These are phyloP conservation scores for Pontederia crassipes DNA, from an alignment of 176 grass and related monocot genomes.

Conservation along the genomic window DNA sequence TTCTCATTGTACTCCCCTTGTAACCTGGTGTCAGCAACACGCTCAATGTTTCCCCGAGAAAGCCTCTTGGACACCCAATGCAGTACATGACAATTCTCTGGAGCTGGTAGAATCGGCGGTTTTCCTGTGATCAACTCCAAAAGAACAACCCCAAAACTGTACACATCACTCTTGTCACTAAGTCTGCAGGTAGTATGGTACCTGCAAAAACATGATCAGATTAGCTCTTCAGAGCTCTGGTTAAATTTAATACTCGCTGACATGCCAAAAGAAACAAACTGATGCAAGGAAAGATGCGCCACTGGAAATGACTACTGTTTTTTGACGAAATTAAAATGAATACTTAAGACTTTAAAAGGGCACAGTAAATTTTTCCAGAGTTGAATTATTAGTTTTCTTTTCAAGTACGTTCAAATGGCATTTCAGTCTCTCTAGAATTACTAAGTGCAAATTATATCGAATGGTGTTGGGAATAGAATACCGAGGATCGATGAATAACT, in stretches of 20 bases:
- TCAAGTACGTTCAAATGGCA: no score
- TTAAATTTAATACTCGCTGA: background rate
- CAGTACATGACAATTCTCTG: background rate
- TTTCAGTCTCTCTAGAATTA: no score
- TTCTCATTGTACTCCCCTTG: background rate
- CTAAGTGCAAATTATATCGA: no score
- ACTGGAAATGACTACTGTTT: background rate
- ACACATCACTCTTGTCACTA: constrained; percentile 6
- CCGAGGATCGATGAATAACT: no score
- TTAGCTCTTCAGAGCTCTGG: background rate
- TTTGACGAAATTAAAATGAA: no score
- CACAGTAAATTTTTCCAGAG: no score
- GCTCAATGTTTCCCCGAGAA: constrained; percentile 1
- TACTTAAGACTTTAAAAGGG: no score
- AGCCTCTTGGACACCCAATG: background rate
- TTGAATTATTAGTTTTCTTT: no score
- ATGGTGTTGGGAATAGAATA: no score
- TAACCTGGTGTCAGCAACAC: background rate
- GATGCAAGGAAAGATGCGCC: background rate
- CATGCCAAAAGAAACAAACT: background rate
- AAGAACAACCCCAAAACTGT: constrained; percentile 8
- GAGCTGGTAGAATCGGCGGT: background rate
- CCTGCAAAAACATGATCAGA: background rate
- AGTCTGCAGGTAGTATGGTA: background rate
- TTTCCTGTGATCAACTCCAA: constrained; percentile 4